These are phyloP conservation scores for Colletotrichum sp. DNA, from an alignment of 2,329 filamentous ascomycete genomes.

Conservation along the genomic window DNA sequence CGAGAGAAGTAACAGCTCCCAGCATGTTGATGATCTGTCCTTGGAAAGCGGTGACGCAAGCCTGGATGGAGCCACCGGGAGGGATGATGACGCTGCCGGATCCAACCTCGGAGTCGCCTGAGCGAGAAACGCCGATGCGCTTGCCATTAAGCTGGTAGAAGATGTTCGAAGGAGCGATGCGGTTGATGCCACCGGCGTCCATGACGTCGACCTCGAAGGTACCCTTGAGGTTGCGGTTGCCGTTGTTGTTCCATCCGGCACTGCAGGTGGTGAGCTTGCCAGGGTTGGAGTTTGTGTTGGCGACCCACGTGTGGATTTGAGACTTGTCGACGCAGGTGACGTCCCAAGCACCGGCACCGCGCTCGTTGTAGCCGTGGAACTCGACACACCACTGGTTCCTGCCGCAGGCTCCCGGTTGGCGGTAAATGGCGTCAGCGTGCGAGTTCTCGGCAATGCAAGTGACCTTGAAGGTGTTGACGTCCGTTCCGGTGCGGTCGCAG, in stretches of 20 bases:
- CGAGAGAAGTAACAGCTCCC: neutral
- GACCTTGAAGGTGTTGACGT: neutral
- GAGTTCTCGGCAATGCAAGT: neutral
- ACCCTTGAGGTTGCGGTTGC: neutral
- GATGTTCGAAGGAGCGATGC: neutral
- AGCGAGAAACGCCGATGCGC: neutral
- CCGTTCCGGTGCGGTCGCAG: neutral
- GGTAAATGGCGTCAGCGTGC: neutral
- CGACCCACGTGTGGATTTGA: neutral
- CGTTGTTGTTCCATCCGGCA: neutral
- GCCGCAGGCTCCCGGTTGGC: neutral
- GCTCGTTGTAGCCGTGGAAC: neutral
- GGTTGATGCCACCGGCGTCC: neutral
- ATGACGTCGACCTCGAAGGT: neutral
- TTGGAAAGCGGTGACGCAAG: neutral
- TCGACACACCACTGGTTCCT: neutral
- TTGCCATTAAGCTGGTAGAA: neutral
- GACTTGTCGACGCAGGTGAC: neutral
- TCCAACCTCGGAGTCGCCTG: neutral
- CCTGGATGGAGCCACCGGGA: neutral
- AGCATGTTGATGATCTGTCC: neutral
- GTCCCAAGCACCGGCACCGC: neutral
- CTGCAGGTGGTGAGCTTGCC: neutral
- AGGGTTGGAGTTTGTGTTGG: neutral
- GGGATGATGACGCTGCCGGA: neutral